Evolutionary conservation across 176 grass and related monocot genomes (phyloP).

Genomic region (Avena atlantica): DNA sequence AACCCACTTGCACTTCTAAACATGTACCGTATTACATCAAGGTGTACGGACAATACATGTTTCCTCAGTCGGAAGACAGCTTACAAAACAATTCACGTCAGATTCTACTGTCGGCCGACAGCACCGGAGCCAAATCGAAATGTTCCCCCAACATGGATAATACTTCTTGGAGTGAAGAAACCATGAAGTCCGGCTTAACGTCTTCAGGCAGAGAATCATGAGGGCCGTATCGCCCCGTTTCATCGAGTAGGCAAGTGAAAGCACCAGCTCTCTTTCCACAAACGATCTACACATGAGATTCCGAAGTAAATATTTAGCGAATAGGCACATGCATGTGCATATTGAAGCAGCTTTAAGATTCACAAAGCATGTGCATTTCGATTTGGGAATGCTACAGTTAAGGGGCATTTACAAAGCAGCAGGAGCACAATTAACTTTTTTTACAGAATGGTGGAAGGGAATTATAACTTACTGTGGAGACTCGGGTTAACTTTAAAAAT

Average conservation of each 20-base stretch:
- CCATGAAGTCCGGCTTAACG: constrained; percentile 78
- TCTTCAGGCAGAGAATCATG: constrained; percentile 60
- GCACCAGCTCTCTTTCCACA: constrained; percentile 91
- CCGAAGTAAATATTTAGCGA: not conserved
- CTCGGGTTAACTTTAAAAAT: not conserved
- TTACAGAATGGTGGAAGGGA: not conserved
- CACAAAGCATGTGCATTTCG: not conserved
- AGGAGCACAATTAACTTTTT: not conserved
- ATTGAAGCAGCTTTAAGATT: not conserved
- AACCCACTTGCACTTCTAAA: not conserved
- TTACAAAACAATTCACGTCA: constrained; percentile 28
- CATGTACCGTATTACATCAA: constrained; percentile 35
- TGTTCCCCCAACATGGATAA: constrained; percentile 59
- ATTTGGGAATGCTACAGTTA: not conserved
- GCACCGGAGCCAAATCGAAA: constrained; percentile 61
- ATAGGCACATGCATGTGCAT: not conserved
- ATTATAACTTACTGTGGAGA: not conserved
- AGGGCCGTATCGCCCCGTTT: constrained; percentile 66
- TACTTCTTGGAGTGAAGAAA: constrained; percentile 74
- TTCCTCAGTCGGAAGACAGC: not conserved
- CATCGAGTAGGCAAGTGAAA: constrained; percentile 93
- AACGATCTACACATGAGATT: constrained; percentile 53
- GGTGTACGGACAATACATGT: not conserved
- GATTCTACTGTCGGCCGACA: constrained; percentile 45
- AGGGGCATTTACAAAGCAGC: not conserved